Evolutionary conservation across 2,329 filamentous ascomycete genomes (phyloP).

Genomic region (Alternaria consortialis): DNA sequence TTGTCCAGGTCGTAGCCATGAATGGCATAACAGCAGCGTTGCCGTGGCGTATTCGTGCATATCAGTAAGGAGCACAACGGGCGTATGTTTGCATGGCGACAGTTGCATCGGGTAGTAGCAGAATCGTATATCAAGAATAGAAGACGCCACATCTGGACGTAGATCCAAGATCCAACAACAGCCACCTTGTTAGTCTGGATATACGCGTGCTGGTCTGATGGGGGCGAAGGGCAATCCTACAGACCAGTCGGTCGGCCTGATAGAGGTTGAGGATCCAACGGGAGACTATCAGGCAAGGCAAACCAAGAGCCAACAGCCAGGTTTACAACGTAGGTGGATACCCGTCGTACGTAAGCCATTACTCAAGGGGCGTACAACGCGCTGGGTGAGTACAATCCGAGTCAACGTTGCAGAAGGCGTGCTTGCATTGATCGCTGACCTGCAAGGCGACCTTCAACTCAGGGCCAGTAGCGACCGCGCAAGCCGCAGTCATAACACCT

Average conservation of each 20-base stretch:
- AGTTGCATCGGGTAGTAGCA: slow-evolving; percentile 23
- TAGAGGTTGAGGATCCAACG: slow-evolving; percentile 13
- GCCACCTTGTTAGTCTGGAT: slow-evolving; percentile 5
- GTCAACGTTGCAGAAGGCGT: slow-evolving; percentile 42
- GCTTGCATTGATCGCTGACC: slow-evolving; percentile 37
- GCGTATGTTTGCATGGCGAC: slow-evolving; percentile 29
- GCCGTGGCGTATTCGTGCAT: slow-evolving; percentile 41
- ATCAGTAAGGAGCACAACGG: slow-evolving; percentile 29
- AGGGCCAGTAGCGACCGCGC: slow-evolving; percentile 24
- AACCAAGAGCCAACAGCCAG: slow-evolving; percentile 39
- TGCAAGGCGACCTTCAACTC: slow-evolving; percentile 33
- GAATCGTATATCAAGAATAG: slow-evolving; percentile 15
- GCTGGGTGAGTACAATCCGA: slow-evolving; percentile 44
- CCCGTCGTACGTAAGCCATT: slow-evolving; percentile 35
- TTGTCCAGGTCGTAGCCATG: slow-evolving; percentile 26
- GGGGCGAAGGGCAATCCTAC: slow-evolving; percentile 30
- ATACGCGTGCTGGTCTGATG: slow-evolving; percentile 19
- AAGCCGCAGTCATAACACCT: slow-evolving; percentile 40
- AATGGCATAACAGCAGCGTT: slow-evolving; percentile 39
- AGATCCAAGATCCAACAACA: slow-evolving; percentile 11
- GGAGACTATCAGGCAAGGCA: slow-evolving; percentile 27
- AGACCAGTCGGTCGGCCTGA: slow-evolving; percentile 36
- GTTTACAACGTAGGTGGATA: slow-evolving; percentile 33
- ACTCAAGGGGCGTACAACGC: slow-evolving; percentile 36
- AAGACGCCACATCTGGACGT: not conserved